Conservation (phyloP, 495 filamentous ascomycete genomes). For the Penicillium bialowiezense region DNA sequence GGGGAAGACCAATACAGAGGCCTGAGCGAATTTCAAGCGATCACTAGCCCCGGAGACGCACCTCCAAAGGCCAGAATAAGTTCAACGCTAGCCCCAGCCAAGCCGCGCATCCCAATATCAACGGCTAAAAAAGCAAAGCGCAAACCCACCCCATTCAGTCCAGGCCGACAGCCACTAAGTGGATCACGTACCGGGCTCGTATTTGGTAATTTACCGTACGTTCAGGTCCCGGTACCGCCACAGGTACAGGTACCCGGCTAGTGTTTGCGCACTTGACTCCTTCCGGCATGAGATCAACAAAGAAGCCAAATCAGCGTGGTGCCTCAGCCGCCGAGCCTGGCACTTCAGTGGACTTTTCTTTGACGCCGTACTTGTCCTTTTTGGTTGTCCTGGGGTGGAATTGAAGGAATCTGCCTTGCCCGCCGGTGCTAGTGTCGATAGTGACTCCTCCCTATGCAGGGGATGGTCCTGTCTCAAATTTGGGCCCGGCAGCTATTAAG, state of each 20-base stretch:
- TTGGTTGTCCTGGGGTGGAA: too few relatives aligned
- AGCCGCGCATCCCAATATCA: slow-evolving; percentile 31
- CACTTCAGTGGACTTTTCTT: too few relatives aligned
- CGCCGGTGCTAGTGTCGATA: neutral
- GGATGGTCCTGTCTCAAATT: neutral
- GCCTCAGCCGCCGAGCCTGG: too few relatives aligned
- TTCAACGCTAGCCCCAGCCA: neutral
- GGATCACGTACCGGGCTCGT: slow-evolving; percentile 16
- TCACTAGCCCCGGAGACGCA: slow-evolving; percentile 2
- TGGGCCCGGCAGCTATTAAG: neutral
- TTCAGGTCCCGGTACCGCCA: too few relatives aligned
- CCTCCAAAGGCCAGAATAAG: neutral
- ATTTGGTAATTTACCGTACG: slow-evolving; percentile 15
- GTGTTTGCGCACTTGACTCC: slow-evolving; percentile 5
- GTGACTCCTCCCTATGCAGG: neutral
- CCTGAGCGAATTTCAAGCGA: neutral
- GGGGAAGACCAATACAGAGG: too few relatives aligned
- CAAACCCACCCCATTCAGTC: slow-evolving; percentile 15
- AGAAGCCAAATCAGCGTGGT: slow-evolving; percentile 19
- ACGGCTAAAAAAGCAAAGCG: neutral
- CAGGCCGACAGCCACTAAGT: slow-evolving; percentile 26
- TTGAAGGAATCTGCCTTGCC: neutral
- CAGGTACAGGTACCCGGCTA: slow-evolving; percentile 6
- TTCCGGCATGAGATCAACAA: slow-evolving; percentile 21
- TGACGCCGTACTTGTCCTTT: too few relatives aligned